Percentiles rank a stretch among this genome's conserved stretches.
These are phyloP conservation scores for Apophysomyces variabilis DNA, from an alignment of 371 early-diverging fungal species.

Conservation along the genomic window DNA sequence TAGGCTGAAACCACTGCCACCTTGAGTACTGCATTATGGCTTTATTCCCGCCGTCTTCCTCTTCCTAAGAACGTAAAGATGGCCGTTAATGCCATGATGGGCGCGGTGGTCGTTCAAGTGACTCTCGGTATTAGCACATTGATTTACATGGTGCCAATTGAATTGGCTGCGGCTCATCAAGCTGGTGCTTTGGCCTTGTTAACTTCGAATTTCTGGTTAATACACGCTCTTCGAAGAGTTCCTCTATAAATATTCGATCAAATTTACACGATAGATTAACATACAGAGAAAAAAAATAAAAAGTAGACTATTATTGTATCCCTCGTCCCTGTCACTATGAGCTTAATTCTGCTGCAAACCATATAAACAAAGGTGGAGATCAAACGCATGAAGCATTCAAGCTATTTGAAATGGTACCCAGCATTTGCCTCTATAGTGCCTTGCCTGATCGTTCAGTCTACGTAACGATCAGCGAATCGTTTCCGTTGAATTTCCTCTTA, in stretches of 20 bases:
- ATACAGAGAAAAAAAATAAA: not conserved
- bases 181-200: constrained; percentile 91
- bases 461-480: too few species aligned
- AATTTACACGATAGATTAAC: not conserved
- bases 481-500: too few species aligned
- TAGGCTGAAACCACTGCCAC: constrained; percentile 86
- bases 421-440: too few species aligned
- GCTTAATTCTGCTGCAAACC: too few species aligned
- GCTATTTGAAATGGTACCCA: too few species aligned
- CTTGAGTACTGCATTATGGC: constrained; percentile 72
- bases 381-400: too few species aligned
- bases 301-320: not conserved
- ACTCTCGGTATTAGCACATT: constrained; percentile 91
- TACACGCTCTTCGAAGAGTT: constrained; percentile 76
- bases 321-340: too few species aligned
- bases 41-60: constrained; percentile 70
- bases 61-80: constrained; percentile 71
- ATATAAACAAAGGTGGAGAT: too few species aligned
- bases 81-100: constrained; percentile 79
- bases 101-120: constrained; percentile 76
- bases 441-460: too few species aligned
- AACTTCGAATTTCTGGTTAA: constrained; percentile 79
- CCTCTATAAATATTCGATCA: constrained; percentile 35
- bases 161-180: constrained; percentile 95
- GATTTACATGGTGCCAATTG: constrained; percentile 91